A percentile compares a stretch with the other conserved stretches of the same genome.
These are phyloP conservation scores for Leccinum subrobustum DNA, from an alignment of 1,284 basidiomycete species.

Conservation along the genomic window DNA sequence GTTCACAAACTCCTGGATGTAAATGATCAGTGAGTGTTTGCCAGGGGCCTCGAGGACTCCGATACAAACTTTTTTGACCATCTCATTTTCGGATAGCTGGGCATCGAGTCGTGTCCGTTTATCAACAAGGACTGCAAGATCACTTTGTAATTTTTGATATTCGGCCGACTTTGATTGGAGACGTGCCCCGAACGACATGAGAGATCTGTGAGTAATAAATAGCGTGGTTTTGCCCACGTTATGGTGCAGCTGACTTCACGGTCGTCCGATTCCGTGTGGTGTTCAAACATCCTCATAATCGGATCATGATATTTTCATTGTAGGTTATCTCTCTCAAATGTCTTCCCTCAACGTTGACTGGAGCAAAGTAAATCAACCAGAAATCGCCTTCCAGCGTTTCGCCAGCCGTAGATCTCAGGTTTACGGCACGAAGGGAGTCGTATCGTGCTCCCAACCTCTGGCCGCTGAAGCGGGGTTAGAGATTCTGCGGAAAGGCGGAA, in stretches of 20 bases:
- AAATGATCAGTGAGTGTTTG: not conserved
- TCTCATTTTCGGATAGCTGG: conserved; percentile 89
- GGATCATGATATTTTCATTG: not conserved
- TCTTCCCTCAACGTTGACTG: conserved; percentile 58
- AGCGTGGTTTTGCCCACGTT: conserved; percentile 12
- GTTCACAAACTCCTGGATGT: conserved; percentile 74
- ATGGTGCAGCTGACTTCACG: conserved; percentile 1
- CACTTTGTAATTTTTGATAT: conserved; percentile 78
- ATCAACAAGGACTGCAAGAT: conserved; percentile 72
- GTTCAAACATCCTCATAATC: conserved; percentile 1
- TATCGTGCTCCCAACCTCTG: conserved; percentile 88
- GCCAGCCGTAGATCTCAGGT: conserved; percentile 73
- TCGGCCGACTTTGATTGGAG: conserved; percentile 68
- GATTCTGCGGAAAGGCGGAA: conserved; percentile 87
- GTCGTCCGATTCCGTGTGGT: conserved; percentile 9
- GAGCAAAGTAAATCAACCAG: conserved; percentile 63
- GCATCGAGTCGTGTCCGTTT: conserved; percentile 83
- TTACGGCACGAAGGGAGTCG: conserved; percentile 84
- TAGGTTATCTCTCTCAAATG: conserved; percentile 29
- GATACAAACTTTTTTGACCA: conserved; percentile 78
- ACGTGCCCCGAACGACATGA: conserved; percentile 49
- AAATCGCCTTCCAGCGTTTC: conserved; percentile 59
- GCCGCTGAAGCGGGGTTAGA: conserved; percentile 88
- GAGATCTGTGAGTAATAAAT: conserved; percentile 15
- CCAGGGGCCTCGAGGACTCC: not conserved